Evolutionary conservation across 2,329 filamentous ascomycete genomes (phyloP), one percentile per base, ranked within the genome.

Genomic region (Fusarium multiceps): DNA sequence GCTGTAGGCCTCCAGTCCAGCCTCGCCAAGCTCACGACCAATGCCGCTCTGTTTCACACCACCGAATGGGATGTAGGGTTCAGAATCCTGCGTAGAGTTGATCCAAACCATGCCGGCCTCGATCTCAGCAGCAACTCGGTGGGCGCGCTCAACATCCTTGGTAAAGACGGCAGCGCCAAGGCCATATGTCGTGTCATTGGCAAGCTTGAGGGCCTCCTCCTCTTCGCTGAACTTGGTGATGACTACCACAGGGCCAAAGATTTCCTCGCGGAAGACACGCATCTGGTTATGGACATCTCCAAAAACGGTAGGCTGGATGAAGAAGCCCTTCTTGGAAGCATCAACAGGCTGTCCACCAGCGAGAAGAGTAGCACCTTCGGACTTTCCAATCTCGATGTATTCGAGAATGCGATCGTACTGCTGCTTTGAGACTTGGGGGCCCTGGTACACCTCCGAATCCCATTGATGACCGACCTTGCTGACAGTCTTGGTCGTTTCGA

Each of bases 201-300:
- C 92, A 45, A 92, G 82, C 73, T 84, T 82, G 80, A 96, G 89
- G 63, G 88, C 92, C 51, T 96, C 92, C 23, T 90, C 92, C 82
- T 92, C 90, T 74, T 86, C 88, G 83, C 89, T 90, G 86, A 96
- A 96, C 84, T 94, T 95, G 82, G 90, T 87, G 74, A 96, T 90
- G 73, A 90, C 87, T 81, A 89, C 92, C 65, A 97, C 93, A 58
- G 93, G 93, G 66, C 93, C 93, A 79, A 97, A 97, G 80, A 96
- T 95, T 83, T 97, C 93, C 83, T 96, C 92, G 80, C 92, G 88
- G 82, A 93, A 90, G 77, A 97, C 94, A 86, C 92, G 93, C 92
- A 95, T 95, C 93, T 62, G 62, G 47, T 71, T 45, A 40, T 68
- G 67, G 34, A 76, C 92, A 75, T 93, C 89, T 78, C 88, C 89